A percentile compares a stretch with the other conserved stretches of the same genome.
Conservation (phyloP, 2,329 filamentous ascomycete species). For the Fusarium heterosporum region DNA sequence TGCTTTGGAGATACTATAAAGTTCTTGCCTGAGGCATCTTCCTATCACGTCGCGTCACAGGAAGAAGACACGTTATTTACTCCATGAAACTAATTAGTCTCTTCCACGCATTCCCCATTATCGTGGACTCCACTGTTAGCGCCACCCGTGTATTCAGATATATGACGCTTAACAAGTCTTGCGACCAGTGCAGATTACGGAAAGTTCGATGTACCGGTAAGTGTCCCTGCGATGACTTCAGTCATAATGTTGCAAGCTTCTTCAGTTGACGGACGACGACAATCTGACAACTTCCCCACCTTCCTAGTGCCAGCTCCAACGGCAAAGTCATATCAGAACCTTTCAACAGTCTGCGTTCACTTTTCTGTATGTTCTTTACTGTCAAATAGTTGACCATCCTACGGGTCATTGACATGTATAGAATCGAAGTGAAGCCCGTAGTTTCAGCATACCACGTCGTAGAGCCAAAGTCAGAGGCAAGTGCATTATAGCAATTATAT, state of each 20-base stretch:
- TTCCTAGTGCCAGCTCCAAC: neutral
- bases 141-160: too few species aligned
- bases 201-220: constrained; percentile 42
- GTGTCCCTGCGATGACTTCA: neutral
- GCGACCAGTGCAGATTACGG: constrained; percentile 40
- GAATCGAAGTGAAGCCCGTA: too few species aligned
- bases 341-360: neutral
- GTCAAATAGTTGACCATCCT: neutral
- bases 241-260: neutral
- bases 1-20: too few species aligned
- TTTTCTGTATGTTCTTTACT: neutral
- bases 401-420: too few species aligned
- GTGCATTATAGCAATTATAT: neutral
- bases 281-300: neutral
- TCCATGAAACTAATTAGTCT: too few species aligned
- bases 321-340: neutral
- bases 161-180: constrained; percentile 2
- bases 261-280: neutral
- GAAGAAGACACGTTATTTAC: too few species aligned
- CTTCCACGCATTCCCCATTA: too few species aligned
- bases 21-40: too few species aligned
- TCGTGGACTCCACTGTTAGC: too few species aligned
- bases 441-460: too few species aligned
- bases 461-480: neutral
- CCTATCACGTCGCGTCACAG: too few species aligned